Evolutionary conservation across 352 stramenopile species (phyloP), one percentile per base, ranked within the genome.

Genomic region (Bremia lactucae): DNA sequence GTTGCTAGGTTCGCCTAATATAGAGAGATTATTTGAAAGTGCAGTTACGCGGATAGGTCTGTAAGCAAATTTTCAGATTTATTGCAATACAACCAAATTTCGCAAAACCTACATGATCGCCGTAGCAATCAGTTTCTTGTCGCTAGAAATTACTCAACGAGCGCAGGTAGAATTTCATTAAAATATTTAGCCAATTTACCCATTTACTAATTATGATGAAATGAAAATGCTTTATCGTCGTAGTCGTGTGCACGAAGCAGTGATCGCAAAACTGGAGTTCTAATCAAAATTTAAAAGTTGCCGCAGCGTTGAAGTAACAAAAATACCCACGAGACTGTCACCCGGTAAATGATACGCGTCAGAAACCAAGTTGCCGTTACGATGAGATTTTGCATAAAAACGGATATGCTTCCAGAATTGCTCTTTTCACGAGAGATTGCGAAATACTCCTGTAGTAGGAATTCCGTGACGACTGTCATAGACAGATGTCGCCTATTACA

Each of bases 91-190:
- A 29, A 29, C 20, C 16, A 25, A 45, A 45, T 11, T n/a, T 25
- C 6, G 36, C 21, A 16, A 11, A 31, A 16, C 55, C 35, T 40
- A 87, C 79, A 67, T 67, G 65, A 31, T 91, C 89, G 6, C 53
- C 48, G 23, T 86, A 77, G 9, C 57, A 67, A 59, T 97, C 91
- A 98, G 58, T 98, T 97, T 49, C 97, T 97, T 1, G 91, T 87
- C 4, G 94, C 93, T 15, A 78, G 96, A 65, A 97, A 98, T 3
- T 98, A 77, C 0, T 93, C 98, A 33, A 98, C 84, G 13, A 98
- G 57, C 13, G 79, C 75, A 22, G 75, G 62, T 33, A 87, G 49
- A 1, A 52, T 59, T 15, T 65, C 75, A 46, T 81, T 59, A 0
- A 46, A 10, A 10, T 76, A 61, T 8, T 49, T 62, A 39, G 88